These are phyloP conservation scores for Forsythia viridissima DNA, from an alignment of 257 asterid genomes.

Conservation along the genomic window DNA sequence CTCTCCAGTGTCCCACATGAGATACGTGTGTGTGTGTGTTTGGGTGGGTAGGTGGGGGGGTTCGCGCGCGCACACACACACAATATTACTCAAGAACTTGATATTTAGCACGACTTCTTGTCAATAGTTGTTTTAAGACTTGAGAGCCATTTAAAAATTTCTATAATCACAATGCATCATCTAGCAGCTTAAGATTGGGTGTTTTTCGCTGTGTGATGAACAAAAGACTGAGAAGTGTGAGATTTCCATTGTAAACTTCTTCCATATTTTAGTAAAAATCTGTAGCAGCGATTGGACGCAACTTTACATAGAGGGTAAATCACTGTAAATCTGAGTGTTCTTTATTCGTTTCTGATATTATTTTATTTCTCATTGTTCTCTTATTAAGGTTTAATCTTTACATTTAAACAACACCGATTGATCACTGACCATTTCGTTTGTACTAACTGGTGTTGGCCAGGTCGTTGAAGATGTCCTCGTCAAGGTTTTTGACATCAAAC, in stretches of 20 bases:
- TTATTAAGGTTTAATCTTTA: too few relatives aligned
- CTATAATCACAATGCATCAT: not conserved
- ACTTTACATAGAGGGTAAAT: not conserved
- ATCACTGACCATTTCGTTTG: not conserved
- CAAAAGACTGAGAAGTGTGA: not conserved
- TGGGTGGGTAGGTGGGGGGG: too few relatives aligned
- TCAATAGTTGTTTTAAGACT: not conserved
- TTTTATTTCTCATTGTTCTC: not conserved
- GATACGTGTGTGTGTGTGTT: not conserved
- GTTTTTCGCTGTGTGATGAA: not conserved
- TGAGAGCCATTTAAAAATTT: not conserved
- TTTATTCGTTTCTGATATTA: too few relatives aligned
- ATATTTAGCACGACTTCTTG: not conserved
- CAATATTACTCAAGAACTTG: not conserved
- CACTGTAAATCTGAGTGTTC: not conserved
- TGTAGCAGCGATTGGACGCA: too few relatives aligned
- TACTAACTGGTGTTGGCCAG: constrained; percentile 40
- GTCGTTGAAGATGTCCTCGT: constrained; percentile 82
- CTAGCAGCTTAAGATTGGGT: not conserved
- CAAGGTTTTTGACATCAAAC: constrained; percentile 75
- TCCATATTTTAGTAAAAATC: not conserved
- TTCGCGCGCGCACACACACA: too few relatives aligned
- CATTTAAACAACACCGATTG: not conserved
- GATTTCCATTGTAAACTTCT: not conserved
- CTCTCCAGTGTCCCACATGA: not conserved